Evolutionary conservation across 192 early-diverging fungal species (phyloP).

Genomic region (Spizellomyces punctatus): DNA sequence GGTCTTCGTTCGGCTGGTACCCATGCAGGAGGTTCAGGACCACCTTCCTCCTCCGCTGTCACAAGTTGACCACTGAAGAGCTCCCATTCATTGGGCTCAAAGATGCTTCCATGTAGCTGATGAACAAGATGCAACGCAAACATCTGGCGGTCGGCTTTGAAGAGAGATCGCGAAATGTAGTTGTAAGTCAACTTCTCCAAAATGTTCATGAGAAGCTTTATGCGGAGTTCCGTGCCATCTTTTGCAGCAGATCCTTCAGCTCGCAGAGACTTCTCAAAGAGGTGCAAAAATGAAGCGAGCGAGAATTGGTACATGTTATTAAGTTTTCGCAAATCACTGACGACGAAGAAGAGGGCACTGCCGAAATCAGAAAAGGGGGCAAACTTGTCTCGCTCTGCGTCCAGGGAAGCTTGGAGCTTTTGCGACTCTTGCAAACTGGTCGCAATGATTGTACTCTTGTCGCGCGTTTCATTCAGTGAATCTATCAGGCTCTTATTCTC

Average conservation of each 20-base stretch:
- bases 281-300: conserved; percentile 43
- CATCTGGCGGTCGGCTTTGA: conserved; percentile 58
- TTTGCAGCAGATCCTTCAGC: conserved; percentile 36
- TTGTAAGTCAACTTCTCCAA: conserved; percentile 49
- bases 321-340: conserved; percentile 50
- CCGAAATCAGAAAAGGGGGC: conserved; percentile 51
- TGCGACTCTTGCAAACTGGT: conserved; percentile 51
- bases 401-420: conserved; percentile 50
- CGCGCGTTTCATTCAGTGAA: conserved; percentile 59
- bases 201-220: conserved; percentile 43
- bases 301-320: conserved; percentile 66
- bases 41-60: conserved; percentile 35
- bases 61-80: conserved; percentile 50
- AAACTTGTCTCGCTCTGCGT: conserved; percentile 59
- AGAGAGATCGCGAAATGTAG: conserved; percentile 51
- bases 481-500: conserved; percentile 57
- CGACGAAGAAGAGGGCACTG: conserved; percentile 52
- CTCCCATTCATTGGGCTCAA: conserved; percentile 55
- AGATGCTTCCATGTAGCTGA: conserved; percentile 40
- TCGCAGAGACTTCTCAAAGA: conserved; percentile 50
- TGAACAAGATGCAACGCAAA: conserved; percentile 54
- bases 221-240: conserved; percentile 50
- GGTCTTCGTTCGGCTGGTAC: conserved; percentile 42
- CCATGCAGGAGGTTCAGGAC: conserved; percentile 46
- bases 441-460: conserved; percentile 53